Conservation (phyloP, 306 rosid genomes). For the Medicago truncatula region DNA sequence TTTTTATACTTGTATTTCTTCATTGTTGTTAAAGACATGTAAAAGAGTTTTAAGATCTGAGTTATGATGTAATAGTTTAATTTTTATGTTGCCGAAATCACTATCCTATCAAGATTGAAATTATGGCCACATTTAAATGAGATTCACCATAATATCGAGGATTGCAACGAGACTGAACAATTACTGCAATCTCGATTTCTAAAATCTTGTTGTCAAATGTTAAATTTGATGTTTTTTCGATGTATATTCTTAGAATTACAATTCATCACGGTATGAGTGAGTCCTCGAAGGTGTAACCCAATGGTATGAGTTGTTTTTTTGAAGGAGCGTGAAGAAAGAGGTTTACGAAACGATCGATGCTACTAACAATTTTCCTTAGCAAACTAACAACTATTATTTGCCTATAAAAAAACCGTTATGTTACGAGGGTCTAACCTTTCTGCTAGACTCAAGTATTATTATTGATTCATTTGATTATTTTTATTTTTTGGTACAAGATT, state of each 20-base stretch:
- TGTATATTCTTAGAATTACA: background rate
- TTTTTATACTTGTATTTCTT: background rate
- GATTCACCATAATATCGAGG: background rate
- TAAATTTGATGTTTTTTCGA: background rate
- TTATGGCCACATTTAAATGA: background rate
- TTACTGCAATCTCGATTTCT: background rate
- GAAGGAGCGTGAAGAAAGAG: no score
- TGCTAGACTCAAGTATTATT: background rate
- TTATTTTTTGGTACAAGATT: no score
- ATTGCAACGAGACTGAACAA: background rate
- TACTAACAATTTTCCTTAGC: no score
- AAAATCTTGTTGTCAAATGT: background rate
- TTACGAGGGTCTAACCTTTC: background rate
- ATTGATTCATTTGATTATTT: background rate
- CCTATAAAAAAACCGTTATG: background rate
- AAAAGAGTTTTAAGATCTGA: no score
- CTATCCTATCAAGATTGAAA: background rate
- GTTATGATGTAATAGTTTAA: no score
- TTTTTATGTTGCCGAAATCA: no score
- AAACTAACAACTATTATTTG: no score
- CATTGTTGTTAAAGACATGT: background rate
- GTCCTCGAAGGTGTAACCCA: no score
- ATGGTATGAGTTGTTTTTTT: no score
- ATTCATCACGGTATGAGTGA: background rate
- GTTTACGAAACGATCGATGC: no score